Evolutionary conservation across 2,329 filamentous ascomycete genomes (phyloP).

Genomic region (Trematosphaeria pertusa): DNA sequence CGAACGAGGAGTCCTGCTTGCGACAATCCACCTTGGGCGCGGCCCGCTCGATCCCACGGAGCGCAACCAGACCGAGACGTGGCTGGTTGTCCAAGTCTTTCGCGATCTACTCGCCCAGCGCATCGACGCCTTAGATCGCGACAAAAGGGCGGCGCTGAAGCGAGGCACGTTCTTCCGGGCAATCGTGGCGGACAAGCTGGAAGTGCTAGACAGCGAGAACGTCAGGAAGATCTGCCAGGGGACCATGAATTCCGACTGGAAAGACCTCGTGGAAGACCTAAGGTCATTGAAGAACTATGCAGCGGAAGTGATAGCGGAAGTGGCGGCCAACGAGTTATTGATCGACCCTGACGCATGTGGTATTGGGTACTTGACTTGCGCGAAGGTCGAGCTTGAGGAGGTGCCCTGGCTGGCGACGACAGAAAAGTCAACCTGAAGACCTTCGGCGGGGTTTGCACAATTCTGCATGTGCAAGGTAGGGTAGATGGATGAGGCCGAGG

Average conservation of each 20-base stretch:
- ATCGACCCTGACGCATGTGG: slow-evolving; percentile 32
- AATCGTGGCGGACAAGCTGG: slow-evolving; percentile 33
- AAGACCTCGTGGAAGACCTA: slow-evolving; percentile 31
- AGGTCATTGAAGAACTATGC: slow-evolving; percentile 36
- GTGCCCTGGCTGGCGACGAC: slow-evolving; percentile 33
- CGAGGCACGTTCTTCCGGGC: slow-evolving; percentile 35
- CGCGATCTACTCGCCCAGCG: slow-evolving; percentile 34
- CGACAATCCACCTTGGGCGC: slow-evolving; percentile 19
- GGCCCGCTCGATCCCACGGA: slow-evolving; percentile 8
- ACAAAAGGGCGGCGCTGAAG: slow-evolving; percentile 9
- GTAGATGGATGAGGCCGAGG: too few species aligned
- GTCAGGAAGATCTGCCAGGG: slow-evolving; percentile 21
- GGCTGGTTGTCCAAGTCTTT: slow-evolving; percentile 40
- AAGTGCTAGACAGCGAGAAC: slow-evolving; percentile 36
- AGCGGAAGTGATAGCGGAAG: slow-evolving; percentile 13
- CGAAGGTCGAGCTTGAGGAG: slow-evolving; percentile 33
- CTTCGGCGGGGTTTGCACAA: slow-evolving; percentile 3
- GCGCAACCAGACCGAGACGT: slow-evolving; percentile 23
- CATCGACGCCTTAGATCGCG: slow-evolving; percentile 18
- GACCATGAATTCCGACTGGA: slow-evolving; percentile 21
- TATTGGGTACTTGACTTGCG: slow-evolving; percentile 47
- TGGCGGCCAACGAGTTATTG: slow-evolving; percentile 33
- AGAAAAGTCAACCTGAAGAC: neutral
- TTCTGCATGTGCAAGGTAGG: too few species aligned
- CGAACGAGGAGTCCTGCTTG: slow-evolving; percentile 34